Evolutionary conservation across 2,329 filamentous ascomycete genomes (phyloP), one percentile per base, ranked within the genome.

Genomic region (Fusarium subglutinans): DNA sequence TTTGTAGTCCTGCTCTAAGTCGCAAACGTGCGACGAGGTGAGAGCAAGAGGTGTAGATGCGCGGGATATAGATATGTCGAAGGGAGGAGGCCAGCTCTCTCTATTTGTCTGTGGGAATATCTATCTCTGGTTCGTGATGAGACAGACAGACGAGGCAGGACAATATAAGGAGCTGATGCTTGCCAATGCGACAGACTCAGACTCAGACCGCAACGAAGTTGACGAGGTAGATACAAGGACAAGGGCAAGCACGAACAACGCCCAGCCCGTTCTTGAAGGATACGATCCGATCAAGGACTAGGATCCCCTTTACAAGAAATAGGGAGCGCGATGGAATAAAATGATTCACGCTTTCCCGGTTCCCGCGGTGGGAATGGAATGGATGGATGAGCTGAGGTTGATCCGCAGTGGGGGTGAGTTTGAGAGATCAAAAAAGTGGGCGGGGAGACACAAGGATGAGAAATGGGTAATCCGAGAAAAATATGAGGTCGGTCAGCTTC

Each of bases 21-120:
- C 44, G 54, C 35, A n/a, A 30, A 66, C 44, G 30, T 55, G 33
- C 59, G 51, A 63, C 50, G 20, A 40, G 20, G 20, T n/a, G 24
- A 47, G 45, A 43, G 54, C 40, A 59, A 66, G 53, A 69, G 37
- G 20, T 41, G 43, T 28, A 20, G 47, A 44, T 73, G n/a, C 26
- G 40, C 40, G 30, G 18, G 40, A 50, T 62, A 58, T 45, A 35
- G 33, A 15, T 35, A 35, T 60, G 30, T 63, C 22, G 15, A 30
- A 63, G 61, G 54, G 65, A 75, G 68, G 76, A 77, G 76, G 40
- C 76, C 76, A 76, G 76, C 76, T 77, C 76, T 70, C 76, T 74
- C 64, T 71, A 58, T 73, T 53, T 72, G 54, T 59, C 26, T 62
- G 59, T 51, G 28, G 17, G 24, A 37, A 41, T 38, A 53, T 44